These are phyloP conservation scores for Primulina huaijiensis DNA, from an alignment of 257 asterid species.

Conservation along the genomic window DNA sequence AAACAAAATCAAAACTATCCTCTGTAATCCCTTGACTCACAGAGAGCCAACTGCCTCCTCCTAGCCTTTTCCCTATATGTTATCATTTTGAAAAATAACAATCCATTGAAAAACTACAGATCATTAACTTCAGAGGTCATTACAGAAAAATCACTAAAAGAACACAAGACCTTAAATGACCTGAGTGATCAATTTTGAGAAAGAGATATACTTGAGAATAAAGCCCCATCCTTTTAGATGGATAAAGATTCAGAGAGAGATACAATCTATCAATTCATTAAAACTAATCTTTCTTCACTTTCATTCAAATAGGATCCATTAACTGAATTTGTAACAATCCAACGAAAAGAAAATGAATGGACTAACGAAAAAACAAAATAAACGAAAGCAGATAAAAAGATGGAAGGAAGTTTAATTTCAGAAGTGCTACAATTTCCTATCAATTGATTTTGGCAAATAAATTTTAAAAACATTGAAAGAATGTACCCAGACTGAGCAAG, in stretches of 20 bases:
- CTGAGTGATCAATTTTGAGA: constrained; percentile 3
- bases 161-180: constrained; percentile 5
- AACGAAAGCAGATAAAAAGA: background rate
- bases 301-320: too few species aligned
- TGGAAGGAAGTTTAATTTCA: background rate
- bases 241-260: too few species aligned
- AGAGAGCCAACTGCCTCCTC: constrained; percentile 79
- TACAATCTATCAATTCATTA: too few species aligned
- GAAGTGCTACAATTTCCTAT: background rate
- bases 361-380: too few species aligned
- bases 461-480: background rate
- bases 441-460: background rate
- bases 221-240: too few species aligned
- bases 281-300: too few species aligned
- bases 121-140: too few species aligned
- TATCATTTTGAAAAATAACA: too few species aligned
- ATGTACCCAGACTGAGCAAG: background rate
- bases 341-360: too few species aligned
- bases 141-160: too few species aligned
- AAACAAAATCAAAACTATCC: constrained; percentile 90
- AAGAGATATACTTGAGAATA: background rate
- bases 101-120: too few species aligned
- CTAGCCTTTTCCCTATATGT: constrained; percentile 53
- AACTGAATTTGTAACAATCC: too few species aligned
- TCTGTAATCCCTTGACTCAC: constrained; percentile 96